Evolutionary conservation across 1,284 basidiomycete genomes (phyloP).

Genomic region (Laetiporus sulphureus): DNA sequence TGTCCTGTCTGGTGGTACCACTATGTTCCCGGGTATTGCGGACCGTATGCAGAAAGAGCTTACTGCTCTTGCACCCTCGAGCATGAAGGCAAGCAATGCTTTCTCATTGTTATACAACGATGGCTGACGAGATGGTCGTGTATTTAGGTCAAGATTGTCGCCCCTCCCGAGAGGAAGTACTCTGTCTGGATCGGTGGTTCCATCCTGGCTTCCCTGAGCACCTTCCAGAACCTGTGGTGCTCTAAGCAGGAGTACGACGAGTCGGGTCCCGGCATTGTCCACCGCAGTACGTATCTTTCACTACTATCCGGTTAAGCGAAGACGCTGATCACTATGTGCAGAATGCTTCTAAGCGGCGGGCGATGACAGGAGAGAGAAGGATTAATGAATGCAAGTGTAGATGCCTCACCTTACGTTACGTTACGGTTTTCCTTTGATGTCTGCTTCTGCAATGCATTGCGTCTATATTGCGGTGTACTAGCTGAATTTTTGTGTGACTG

Average conservation of each 20-base stretch:
- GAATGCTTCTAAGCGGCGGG: constrained; percentile 21
- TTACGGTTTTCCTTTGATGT: constrained; percentile 17
- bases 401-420: constrained; percentile 24
- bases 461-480: constrained; percentile 5
- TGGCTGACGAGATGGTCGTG: no score
- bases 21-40: constrained; percentile 96
- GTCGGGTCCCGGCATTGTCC: constrained; percentile 78
- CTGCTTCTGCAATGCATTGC: constrained; percentile 14
- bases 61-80: constrained; percentile 77
- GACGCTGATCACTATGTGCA: constrained; percentile 3
- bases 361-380: constrained; percentile 20
- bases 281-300: constrained; percentile 48
- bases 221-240: constrained; percentile 94
- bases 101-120: no score
- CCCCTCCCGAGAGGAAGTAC: constrained; percentile 90
- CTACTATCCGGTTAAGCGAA: background rate
- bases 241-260: constrained; percentile 93
- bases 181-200: constrained; percentile 99
- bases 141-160: constrained; percentile 83
- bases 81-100: constrained; percentile 84
- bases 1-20: constrained; percentile 93
- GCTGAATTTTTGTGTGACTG: no score
- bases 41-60: constrained; percentile 99
- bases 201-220: constrained; percentile 91
- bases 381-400: constrained; percentile 21